Base-by-base conservation (phyloP, 345 rosid species). In the Carallia pectinifolia region DNA sequence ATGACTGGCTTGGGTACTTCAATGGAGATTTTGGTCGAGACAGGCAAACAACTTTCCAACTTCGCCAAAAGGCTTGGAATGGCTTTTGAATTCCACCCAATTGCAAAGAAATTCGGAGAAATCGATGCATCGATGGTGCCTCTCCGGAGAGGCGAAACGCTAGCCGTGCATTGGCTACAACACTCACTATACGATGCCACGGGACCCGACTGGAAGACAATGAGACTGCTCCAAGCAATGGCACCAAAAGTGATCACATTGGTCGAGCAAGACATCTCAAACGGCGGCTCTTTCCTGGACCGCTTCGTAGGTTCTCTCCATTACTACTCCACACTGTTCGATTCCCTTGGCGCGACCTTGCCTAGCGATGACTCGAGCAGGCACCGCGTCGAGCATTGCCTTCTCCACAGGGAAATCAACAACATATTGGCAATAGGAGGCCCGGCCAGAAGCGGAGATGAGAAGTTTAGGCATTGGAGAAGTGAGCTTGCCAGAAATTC, bases 121-220 rank as follows among this genome's bases (percentile, higher is more conserved):
- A 76, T 79, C 2, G 87, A 84, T 37, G 33, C 68, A 1, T 66
- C 83, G 0, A 64, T 61, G 59, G 10, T 89, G 17, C 84, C 76
- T 6, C 19, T 82, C 39, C 58, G 77, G 31, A 68, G 65, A 16
- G 89, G 83, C 1, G 91, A 89, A 65, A 74, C 88, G 2, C 56
- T 89, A 9, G 89, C 89, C 0, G 85, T 89, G 58, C 94, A 89
- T 53, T 89, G 90, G 94, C 79, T 87, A 37, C 89, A 86, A 60
- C 94, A 86, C 59, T 82, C 88, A 3, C 65, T 89, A 0, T 89
- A 89, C 37, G 90, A 89, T 50, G 84, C 87, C 58, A 81, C 83
- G 0, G 90, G 90, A 2, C 83, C 87, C 1, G 91, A 89, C 40
- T 82, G 88, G 86, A 85, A 86, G 59, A 76, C 85, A 13, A 34